Evolutionary conservation across 306 rosid species (phyloP).

Genomic region (peach (Prunus persica)): DNA sequence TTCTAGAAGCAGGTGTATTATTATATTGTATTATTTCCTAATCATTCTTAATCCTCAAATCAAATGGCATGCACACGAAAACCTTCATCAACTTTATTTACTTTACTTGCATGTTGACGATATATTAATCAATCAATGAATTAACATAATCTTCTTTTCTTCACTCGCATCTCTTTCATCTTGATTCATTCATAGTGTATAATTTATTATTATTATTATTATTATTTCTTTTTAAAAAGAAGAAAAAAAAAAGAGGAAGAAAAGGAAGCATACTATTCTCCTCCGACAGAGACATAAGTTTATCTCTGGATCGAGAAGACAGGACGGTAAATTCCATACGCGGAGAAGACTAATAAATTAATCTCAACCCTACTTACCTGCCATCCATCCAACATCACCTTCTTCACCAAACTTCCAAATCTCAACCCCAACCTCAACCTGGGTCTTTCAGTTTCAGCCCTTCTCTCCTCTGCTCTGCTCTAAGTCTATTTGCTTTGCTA

Average conservation of each 20-base stretch:
- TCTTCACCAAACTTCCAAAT: slow-evolving; percentile 27
- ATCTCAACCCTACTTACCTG: background rate
- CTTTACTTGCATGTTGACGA: background rate
- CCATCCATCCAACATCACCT: slow-evolving; percentile 31
- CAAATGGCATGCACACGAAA: background rate
- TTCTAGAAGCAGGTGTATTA: background rate
- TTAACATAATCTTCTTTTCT: background rate
- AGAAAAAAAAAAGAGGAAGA: background rate
- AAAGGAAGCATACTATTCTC: slow-evolving; percentile 23
- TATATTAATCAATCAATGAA: background rate
- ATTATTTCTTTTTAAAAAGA: background rate
- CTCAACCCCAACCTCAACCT: slow-evolving; percentile 35
- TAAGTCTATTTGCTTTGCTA: background rate
- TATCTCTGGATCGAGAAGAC: slow-evolving; percentile 18
- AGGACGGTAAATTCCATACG: slow-evolving; percentile 29
- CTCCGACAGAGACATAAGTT: slow-evolving; percentile 46
- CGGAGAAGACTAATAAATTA: slow-evolving; percentile 25
- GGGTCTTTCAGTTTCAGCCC: slow-evolving; percentile 21
- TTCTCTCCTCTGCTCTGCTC: slow-evolving; percentile 14
- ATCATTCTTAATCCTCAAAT: background rate
- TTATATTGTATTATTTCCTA: background rate
- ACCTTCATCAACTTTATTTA: background rate
- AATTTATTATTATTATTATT: background rate
- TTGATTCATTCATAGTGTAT: background rate
- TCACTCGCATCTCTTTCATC: background rate